Conservation (phyloP, 2,329 filamentous ascomycete genomes). For the Penicillium vulpinum region DNA sequence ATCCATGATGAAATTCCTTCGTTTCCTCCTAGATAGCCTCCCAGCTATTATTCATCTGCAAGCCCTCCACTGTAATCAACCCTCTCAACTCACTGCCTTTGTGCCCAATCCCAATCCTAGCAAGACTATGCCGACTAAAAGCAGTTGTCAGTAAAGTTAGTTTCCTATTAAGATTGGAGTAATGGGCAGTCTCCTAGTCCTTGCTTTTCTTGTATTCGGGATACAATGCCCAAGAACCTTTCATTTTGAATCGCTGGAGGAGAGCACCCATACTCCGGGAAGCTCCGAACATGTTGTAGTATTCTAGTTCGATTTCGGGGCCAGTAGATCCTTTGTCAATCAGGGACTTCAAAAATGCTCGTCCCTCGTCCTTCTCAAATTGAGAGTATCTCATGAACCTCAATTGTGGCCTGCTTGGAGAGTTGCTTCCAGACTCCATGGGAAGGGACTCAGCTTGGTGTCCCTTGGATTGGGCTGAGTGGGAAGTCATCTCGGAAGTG, state of each 20-base stretch:
- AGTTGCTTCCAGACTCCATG: too few species aligned
- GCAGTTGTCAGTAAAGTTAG: neutral
- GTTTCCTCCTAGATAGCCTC: too few species aligned
- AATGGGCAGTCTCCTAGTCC: neutral
- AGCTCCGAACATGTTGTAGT: neutral
- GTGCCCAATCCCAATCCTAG: neutral
- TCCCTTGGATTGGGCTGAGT: neutral
- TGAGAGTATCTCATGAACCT: neutral
- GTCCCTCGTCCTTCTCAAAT: neutral
- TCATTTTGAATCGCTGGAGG: neutral
- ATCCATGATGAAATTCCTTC: neutral
- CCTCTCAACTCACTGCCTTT: too few species aligned
- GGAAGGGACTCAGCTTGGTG: fast-evolving
- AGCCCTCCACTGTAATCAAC: too few species aligned
- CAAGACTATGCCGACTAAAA: neutral
- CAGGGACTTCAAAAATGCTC: neutral
- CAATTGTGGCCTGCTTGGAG: too few species aligned
- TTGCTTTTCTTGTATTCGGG: neutral
- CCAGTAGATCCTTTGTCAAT: neutral
- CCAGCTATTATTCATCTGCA: too few species aligned
- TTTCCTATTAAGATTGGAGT: neutral
- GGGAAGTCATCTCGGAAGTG: neutral
- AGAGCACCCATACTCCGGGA: neutral
- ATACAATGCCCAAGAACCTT: neutral
- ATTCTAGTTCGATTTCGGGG: neutral